Conservation (phyloP, 2,329 filamentous ascomycete genomes). For the Leptographium lundbergii region DNA sequence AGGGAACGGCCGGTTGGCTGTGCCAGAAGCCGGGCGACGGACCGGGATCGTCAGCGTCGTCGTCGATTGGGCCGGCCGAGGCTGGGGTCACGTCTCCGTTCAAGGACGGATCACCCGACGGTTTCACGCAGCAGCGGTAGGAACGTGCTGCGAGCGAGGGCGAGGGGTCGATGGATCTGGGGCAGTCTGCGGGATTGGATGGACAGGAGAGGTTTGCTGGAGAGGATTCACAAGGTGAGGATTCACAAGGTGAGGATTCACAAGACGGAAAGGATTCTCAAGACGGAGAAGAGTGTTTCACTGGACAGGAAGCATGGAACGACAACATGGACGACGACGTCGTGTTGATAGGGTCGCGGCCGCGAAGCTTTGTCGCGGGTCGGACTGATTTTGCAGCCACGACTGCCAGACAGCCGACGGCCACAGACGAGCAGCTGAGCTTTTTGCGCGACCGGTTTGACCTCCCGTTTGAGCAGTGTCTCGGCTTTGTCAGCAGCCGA, state of each 20-base stretch:
- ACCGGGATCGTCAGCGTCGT: neutral
- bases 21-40: neutral
- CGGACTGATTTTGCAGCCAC: neutral
- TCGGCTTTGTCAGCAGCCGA: neutral
- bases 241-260: too few relatives aligned
- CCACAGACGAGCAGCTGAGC: neutral
- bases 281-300: neutral
- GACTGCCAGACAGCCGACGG: neutral
- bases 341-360: neutral
- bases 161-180: neutral
- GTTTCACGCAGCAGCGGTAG: neutral
- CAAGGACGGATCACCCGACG: constrained; percentile 1
- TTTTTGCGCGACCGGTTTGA: neutral
- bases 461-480: neutral
- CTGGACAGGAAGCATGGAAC: too few relatives aligned
- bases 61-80: constrained; percentile 2
- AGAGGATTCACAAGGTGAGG: too few relatives aligned
- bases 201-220: too few relatives aligned
- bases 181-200: too few relatives aligned
- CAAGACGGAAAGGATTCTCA: too few relatives aligned
- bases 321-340: neutral
- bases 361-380: neutral
- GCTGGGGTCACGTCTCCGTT: constrained; percentile 7
- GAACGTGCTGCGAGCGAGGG: neutral
- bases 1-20: neutral